Conservation (phyloP, 192 early-diverging fungal genomes). For the Coemansia guatemalensis region DNA sequence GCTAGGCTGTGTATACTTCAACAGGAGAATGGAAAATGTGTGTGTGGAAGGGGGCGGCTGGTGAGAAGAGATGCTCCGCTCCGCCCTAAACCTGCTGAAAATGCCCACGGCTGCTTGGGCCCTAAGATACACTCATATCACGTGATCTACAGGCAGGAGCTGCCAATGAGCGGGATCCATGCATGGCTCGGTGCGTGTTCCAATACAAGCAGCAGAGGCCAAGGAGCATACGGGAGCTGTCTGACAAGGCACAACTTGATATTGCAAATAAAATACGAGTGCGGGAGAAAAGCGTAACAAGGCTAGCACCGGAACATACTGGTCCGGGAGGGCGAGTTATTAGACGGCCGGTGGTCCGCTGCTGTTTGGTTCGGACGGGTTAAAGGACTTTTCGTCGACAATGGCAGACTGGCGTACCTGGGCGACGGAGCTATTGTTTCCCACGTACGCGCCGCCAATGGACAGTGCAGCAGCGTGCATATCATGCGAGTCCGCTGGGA, state of each 20-base stretch:
- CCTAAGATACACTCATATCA: background rate
- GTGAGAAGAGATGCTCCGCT: too few species aligned
- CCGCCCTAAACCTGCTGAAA: too few species aligned
- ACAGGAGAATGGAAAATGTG: background rate
- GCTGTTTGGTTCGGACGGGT: background rate
- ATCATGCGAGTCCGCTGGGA: conserved; percentile 1
- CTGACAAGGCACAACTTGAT: background rate
- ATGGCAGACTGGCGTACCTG: background rate
- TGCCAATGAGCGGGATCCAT: background rate
- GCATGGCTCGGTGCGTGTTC: background rate
- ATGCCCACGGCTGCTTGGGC: too few species aligned
- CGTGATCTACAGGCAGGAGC: background rate
- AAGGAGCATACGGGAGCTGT: background rate
- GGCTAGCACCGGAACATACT: background rate
- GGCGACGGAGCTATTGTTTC: background rate
- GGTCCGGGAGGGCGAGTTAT: background rate
- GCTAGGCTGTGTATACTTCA: background rate
- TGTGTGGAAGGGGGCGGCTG: background rate
- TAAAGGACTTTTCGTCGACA: background rate
- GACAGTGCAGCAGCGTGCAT: conserved; percentile 26
- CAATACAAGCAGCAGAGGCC: background rate
- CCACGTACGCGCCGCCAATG: conserved; percentile 8
- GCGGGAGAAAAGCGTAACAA: background rate
- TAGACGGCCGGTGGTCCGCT: background rate
- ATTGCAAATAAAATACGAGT: background rate